Evolutionary conservation across 2,329 filamentous ascomycete species (phyloP), one percentile per base, ranked within the genome.

Genomic region (Onygenales sp.): DNA sequence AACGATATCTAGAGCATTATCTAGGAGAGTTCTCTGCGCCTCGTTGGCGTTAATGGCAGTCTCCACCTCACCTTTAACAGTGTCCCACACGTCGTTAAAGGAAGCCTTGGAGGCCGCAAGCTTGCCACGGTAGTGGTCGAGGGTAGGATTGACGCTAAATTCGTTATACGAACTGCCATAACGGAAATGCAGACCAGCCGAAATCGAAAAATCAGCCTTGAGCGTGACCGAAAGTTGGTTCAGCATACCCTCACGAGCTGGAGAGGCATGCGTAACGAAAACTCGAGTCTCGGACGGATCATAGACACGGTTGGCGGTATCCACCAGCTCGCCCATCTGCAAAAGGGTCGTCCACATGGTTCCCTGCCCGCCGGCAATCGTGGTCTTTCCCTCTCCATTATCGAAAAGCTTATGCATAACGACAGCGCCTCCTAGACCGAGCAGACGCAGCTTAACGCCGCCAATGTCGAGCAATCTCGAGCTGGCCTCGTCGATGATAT

Each of bases 371-470:
- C 93, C 93, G 21, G 93, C 93, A 71, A 98, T 98, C 2, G 94
- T 98, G 49, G 93, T 98, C 71, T 92, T 85, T 56, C 93, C 93
- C 67, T 98, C 93, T 52, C 93, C 93, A 62, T 98, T 98, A 71
- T 98, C 93, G 66, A 98, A 98, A 14, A 98, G 82, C 79, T 98
- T 98, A 79, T 98, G 93, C 90, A 98, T 98, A 56, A 98, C 93
- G 4, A 98, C 92, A 6, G 93, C 93, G 63, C 93, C 93, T 59
- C 93, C 93, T 36, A 98, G 79, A 57, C 93, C 93, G 33, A 98
- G 82, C 49, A 98, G 80, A 64, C 93, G 87, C 59, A 98, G 83
- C 80, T 97, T 97, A 52, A 98, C 89, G 54, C 93, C 93, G 53
- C 92, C 93, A 56, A 97, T 79, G 73, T 98, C 93, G 54, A 98